These are phyloP conservation scores for Ammopiptanthus mongolicus DNA, from an alignment of 306 rosid species.

Conservation along the genomic window DNA sequence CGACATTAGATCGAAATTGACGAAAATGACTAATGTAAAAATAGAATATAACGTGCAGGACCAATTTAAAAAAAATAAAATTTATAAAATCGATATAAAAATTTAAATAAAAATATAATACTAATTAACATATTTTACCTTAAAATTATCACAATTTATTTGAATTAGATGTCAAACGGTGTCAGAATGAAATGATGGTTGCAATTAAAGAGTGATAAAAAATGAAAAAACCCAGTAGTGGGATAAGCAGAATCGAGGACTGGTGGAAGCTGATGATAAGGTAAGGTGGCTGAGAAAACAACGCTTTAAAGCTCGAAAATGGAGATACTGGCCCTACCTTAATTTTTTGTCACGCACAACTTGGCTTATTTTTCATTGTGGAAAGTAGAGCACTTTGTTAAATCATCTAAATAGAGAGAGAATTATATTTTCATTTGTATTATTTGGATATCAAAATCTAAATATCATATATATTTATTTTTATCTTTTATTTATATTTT, in stretches of 20 bases:
- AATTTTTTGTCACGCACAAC: slow-evolving; percentile 27
- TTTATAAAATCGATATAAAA: no score
- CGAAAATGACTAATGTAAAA: no score
- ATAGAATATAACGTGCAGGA: no score
- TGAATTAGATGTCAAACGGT: neutral
- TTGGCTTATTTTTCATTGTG: slow-evolving; percentile 34
- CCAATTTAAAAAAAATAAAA: no score
- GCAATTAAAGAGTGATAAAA: slow-evolving; percentile 28
- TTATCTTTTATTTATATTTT: no score
- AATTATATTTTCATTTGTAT: no score
- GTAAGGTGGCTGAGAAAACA: slow-evolving; percentile 34
- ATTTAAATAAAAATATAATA: no score
- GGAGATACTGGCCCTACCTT: slow-evolving; percentile 47
- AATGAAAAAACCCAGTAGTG: slow-evolving; percentile 45
- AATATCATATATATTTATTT: no score
- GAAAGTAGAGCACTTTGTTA: slow-evolving; percentile 39
- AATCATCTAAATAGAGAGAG: slow-evolving; percentile 15
- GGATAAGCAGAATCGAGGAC: slow-evolving; percentile 40
- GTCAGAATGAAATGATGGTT: slow-evolving; percentile 22
- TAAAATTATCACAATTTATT: neutral
- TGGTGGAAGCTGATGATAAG: slow-evolving; percentile 39
- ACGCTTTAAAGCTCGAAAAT: slow-evolving; percentile 8
- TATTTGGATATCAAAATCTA: no score
- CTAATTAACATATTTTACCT: no score
- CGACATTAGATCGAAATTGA: no score